Conservation (phyloP, 2,329 filamentous ascomycete species). For the Coniochaeta sp. region DNA sequence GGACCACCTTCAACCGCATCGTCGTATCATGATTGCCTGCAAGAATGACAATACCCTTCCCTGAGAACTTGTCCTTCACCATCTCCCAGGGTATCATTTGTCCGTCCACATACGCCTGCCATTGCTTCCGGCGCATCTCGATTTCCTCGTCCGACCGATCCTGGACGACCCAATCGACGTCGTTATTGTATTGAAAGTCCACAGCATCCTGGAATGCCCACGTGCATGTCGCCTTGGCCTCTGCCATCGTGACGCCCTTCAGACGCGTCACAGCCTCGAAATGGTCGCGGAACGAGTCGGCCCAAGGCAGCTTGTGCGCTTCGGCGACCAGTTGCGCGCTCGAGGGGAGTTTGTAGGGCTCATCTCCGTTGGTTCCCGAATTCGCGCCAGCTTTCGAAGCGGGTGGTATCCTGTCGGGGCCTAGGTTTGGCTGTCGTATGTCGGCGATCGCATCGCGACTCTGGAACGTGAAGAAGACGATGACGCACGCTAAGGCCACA, state of each 20-base stretch:
- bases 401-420: not conserved
- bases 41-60: constrained; percentile 21
- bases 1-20: constrained; percentile 12
- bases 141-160: constrained; percentile 7
- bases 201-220: constrained; percentile 5
- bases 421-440: not conserved
- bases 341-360: not conserved
- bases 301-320: constrained; percentile 5
- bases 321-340: not conserved
- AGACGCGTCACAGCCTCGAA: constrained; percentile 5
- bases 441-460: not conserved
- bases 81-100: constrained; percentile 7
- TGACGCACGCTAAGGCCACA: not conserved
- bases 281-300: constrained; percentile 6
- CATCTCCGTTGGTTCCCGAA: not conserved
- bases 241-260: constrained; percentile 2
- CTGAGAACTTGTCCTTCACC: constrained; percentile 11
- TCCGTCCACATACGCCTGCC: not conserved
- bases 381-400: not conserved
- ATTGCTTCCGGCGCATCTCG: constrained; percentile 1
- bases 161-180: constrained; percentile 6
- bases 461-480: not conserved
- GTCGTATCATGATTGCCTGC: constrained; percentile 17
- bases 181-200: constrained; percentile 6
- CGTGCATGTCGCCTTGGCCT: constrained; percentile 7